Conservation (phyloP, 2,329 filamentous ascomycete species). For the Aureobasidium sp. region DNA sequence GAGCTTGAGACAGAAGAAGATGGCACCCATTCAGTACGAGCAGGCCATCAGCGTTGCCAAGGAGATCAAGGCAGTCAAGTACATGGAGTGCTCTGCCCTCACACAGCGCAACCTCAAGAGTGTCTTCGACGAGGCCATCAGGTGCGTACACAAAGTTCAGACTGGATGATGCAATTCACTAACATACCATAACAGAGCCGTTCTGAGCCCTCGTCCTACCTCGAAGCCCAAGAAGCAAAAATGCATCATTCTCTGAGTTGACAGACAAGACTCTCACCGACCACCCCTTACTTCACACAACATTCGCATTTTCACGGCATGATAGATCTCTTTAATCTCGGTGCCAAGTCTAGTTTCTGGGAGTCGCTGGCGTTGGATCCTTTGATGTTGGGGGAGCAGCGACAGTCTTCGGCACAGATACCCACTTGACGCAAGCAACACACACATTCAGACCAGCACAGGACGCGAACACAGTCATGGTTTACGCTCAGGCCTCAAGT, state of each 20-base stretch:
- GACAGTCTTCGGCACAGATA: slow-evolving; percentile 14
- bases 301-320: slow-evolving; percentile 14
- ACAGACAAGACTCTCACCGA: not conserved
- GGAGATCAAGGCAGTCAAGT: slow-evolving; percentile 94
- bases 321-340: slow-evolving; percentile 15
- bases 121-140: slow-evolving; percentile 96
- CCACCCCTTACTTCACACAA: not conserved
- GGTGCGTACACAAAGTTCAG: slow-evolving; percentile 52
- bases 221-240: slow-evolving; percentile 56
- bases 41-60: slow-evolving; percentile 82
- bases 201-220: slow-evolving; percentile 60
- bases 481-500: not conserved
- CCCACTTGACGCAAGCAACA: slow-evolving; percentile 9
- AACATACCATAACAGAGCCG: slow-evolving; percentile 47
- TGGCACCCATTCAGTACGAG: slow-evolving; percentile 95
- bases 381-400: slow-evolving; percentile 13
- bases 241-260: slow-evolving; percentile 59
- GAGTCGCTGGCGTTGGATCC: slow-evolving; percentile 16
- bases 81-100: slow-evolving; percentile 93
- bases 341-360: slow-evolving; percentile 15
- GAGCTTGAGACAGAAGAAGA: slow-evolving; percentile 79
- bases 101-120: slow-evolving; percentile 97
- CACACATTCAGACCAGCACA: not conserved
- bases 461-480: slow-evolving; percentile 3
- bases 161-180: not conserved